phyloP scores from a whole-genome alignment of 2,329 filamentous ascomycete species.

The Cordyceps tenuipes region DNA sequence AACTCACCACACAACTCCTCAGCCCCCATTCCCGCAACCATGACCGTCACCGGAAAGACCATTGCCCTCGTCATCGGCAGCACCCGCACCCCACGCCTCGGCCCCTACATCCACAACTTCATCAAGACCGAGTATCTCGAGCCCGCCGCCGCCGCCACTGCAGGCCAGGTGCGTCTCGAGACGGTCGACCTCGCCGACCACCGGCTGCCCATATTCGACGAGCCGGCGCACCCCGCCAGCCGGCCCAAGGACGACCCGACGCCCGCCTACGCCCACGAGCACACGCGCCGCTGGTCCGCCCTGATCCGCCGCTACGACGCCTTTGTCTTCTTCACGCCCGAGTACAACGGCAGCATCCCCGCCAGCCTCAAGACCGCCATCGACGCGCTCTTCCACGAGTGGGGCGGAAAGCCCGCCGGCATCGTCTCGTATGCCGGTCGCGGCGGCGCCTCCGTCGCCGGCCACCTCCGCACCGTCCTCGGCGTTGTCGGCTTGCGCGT shows the following conservation, averaged over 20 bases:
- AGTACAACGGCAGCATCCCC: slow-evolving; percentile 46
- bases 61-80: slow-evolving; percentile 29
- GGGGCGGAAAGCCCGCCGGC: slow-evolving; percentile 42
- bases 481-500: slow-evolving; percentile 1
- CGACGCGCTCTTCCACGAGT: slow-evolving; percentile 49
- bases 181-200: slow-evolving; percentile 28
- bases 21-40: background rate
- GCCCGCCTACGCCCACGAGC: slow-evolving; percentile 26
- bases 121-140: slow-evolving; percentile 22
- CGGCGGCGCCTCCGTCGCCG: slow-evolving; percentile 23
- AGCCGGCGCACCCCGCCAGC: slow-evolving; percentile 27
- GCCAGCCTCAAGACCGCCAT: slow-evolving; percentile 49
- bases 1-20: no score
- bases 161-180: slow-evolving; percentile 16
- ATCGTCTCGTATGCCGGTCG: slow-evolving; percentile 45
- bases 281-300: slow-evolving; percentile 32
- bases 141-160: slow-evolving; percentile 14
- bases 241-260: slow-evolving; percentile 23
- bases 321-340: slow-evolving; percentile 36
- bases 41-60: slow-evolving; percentile 10
- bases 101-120: slow-evolving; percentile 23
- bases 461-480: slow-evolving; percentile 3
- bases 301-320: slow-evolving; percentile 33
- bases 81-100: slow-evolving; percentile 25
- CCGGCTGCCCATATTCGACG: slow-evolving; percentile 34